Evolutionary conservation across 2,329 filamentous ascomycete genomes (phyloP), one percentile per base, ranked within the genome.

Genomic region (Fusarium penzigii): DNA sequence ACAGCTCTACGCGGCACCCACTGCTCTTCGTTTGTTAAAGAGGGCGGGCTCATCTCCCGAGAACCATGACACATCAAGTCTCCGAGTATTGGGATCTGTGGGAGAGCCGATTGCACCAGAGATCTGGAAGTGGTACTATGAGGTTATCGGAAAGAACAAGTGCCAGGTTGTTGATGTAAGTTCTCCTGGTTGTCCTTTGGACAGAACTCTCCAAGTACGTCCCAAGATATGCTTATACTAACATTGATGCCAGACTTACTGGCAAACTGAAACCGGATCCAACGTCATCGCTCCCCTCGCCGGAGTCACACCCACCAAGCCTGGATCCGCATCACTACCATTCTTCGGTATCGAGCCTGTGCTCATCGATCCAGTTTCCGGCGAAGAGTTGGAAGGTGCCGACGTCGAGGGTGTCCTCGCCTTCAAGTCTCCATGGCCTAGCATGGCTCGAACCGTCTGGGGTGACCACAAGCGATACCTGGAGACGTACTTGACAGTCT

Each of bases 111-210:
- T 97, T 64, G 92, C 92, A n/a, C 89, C 92, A 12, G 92, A 97
- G 72, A 88, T 97, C 46, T 97, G 92, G 92, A 96, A 96, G 75
- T 97, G 92, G 92, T 97, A 96, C 75, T 90, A 90, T 69, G 90
- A 96, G 71, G 82, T 87, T 57, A 90, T 97, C 45, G 92, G 92
- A 66, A 93, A 91, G 79, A 86, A 90, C 69, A 85, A 94, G 71
- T 87, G 89, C 42, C 92, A 97, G 67, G 81, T 97, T 70, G 87
- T 96, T 44, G 92, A 97, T 72, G 90, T 94, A 77, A 82, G 90
- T 83, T 2, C 6, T 13, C 25, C n/a, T 32, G 11, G 29, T 25
- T 25, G 20, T 25, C 20, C 20, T 25, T n/a, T n/a, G n/a, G n/a
- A n/a, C n/a, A n/a, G 20, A 7, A 25, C 20, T 25, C 7, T 25